Evolutionary conservation across 148 eudicot species (phyloP).

Genomic region (Camellia sinensis): DNA sequence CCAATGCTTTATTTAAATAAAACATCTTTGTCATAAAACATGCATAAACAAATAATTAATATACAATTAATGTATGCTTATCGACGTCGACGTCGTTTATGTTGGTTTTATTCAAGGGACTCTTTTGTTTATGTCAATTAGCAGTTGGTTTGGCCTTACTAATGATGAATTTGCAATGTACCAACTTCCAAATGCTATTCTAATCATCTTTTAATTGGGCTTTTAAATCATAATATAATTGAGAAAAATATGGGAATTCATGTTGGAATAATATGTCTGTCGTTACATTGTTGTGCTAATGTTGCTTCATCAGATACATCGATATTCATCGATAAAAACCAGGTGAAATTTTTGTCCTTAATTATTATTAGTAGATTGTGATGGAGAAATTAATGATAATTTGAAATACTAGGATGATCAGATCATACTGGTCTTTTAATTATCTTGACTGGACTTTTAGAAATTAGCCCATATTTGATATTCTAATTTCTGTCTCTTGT

Average conservation of each 20-base stretch:
- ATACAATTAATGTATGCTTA: neutral
- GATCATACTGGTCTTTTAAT: neutral
- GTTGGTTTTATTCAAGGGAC: neutral
- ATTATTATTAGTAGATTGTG: neutral
- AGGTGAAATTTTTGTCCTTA: constrained; percentile 1
- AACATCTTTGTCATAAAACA: neutral
- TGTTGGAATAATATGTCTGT: constrained; percentile 15
- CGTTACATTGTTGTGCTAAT: constrained; percentile 11
- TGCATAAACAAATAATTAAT: neutral
- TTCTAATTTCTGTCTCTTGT: constrained; percentile 14
- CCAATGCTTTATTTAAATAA: neutral
- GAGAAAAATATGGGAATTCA: neutral
- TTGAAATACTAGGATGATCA: neutral
- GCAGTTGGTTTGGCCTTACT: neutral
- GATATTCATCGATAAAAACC: constrained; percentile 16
- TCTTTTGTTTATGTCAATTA: constrained; percentile 10
- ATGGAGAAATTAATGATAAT: neutral
- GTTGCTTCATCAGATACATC: constrained; percentile 12
- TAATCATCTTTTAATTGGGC: neutral
- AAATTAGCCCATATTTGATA: neutral
- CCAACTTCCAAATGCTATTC: neutral
- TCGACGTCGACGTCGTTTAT: neutral
- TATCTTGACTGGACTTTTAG: neutral
- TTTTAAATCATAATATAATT: neutral
- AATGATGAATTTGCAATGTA: neutral